Evolutionary conservation across 345 rosid species (phyloP).

Genomic region (Euphorbia tirucalli): DNA sequence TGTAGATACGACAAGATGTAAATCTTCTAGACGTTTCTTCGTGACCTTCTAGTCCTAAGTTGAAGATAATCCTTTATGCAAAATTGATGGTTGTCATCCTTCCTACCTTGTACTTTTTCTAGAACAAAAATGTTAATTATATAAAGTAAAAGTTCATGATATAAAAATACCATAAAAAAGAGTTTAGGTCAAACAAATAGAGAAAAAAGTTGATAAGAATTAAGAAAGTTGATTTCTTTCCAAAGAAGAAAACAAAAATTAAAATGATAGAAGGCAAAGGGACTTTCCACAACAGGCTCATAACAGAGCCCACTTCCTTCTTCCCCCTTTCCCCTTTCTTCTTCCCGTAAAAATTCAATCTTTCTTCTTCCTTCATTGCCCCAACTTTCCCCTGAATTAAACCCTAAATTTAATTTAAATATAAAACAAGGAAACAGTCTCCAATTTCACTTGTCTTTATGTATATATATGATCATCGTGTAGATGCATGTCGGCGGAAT

Average conservation of each 20-base stretch:
- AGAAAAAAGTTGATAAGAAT: neutral
- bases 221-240: neutral
- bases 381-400: neutral
- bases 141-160: too few relatives aligned
- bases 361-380: neutral
- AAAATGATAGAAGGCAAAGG: too few relatives aligned
- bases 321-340: neutral
- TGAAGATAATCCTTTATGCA: too few relatives aligned
- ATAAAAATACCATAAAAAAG: too few relatives aligned
- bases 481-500: conserved; percentile 78
- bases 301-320: too few relatives aligned
- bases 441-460: neutral
- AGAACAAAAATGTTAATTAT: too few relatives aligned
- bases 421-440: too few relatives aligned
- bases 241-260: neutral
- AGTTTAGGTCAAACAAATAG: neutral
- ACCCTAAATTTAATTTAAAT: neutral
- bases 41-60: too few relatives aligned
- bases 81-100: too few relatives aligned
- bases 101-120: too few relatives aligned
- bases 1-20: too few relatives aligned
- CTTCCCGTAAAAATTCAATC: neutral
- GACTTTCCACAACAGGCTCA: neutral
- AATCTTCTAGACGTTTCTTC: too few relatives aligned
- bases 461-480: conserved; percentile 26